These are phyloP conservation scores for Aegilops longissima DNA, from an alignment of 176 grass and related monocot species.

Conservation along the genomic window DNA sequence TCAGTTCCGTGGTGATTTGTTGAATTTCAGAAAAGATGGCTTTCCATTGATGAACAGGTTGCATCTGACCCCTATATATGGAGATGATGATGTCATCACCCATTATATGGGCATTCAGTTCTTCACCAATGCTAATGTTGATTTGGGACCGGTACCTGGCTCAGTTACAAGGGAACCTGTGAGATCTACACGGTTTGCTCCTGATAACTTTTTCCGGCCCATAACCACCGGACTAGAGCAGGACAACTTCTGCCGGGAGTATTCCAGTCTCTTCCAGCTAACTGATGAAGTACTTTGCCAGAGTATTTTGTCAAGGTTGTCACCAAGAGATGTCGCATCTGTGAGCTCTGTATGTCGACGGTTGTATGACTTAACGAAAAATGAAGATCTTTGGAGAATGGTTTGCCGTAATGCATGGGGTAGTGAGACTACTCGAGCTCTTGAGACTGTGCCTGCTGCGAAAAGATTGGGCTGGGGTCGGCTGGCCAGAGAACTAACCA, in stretches of 20 bases:
- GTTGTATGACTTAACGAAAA: conserved; percentile 63
- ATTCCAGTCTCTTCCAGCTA: conserved; percentile 75
- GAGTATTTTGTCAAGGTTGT: conserved; percentile 74
- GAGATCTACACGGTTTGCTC: conserved; percentile 43
- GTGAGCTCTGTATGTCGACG: conserved; percentile 75
- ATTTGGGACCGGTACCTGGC: conserved; percentile 69
- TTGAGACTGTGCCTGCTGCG: conserved; percentile 73
- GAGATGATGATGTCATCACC: conserved; percentile 76
- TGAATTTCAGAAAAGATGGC: conserved; percentile 92
- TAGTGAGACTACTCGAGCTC: conserved; percentile 72
- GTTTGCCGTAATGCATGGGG: conserved; percentile 97
- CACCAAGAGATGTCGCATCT: conserved; percentile 92
- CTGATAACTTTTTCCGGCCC: conserved; percentile 39
- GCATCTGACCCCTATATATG: conserved; percentile 82
- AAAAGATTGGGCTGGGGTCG: conserved; percentile 86
- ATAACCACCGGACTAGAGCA: conserved; percentile 29
- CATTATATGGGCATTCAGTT: conserved; percentile 92
- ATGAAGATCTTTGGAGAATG: conserved; percentile 97
- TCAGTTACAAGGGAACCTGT: conserved; percentile 50
- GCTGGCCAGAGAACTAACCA: conserved; percentile 78
- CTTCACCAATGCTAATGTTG: conserved; percentile 71
- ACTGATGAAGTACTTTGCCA: conserved; percentile 87
- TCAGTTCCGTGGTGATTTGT: conserved; percentile 77
- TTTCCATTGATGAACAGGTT: conserved; percentile 83
- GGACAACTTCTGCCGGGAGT: conserved; percentile 59